These are phyloP conservation scores for Talaromyces rugulosus DNA, from an alignment of 2,329 filamentous ascomycete genomes.

Conservation along the genomic window DNA sequence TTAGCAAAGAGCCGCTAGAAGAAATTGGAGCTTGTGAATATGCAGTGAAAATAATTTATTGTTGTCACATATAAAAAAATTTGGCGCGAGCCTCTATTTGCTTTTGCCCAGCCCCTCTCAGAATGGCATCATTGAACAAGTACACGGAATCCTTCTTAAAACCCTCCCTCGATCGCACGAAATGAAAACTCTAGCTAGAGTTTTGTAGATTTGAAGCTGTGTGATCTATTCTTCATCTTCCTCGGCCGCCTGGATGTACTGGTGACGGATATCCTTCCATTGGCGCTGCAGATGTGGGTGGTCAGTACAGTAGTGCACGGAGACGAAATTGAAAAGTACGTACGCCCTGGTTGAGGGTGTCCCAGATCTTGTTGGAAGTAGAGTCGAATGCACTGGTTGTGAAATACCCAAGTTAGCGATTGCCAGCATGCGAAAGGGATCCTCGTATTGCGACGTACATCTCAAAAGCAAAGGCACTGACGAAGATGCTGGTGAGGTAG, in stretches of 20 bases:
- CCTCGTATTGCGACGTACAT: conserved; percentile 61
- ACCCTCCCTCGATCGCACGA: background rate
- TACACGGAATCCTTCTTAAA: background rate
- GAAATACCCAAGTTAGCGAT: background rate
- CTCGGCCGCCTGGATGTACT: conserved; percentile 70
- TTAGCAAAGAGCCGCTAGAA: background rate
- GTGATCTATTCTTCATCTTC: conserved; percentile 50
- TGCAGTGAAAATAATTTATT: background rate
- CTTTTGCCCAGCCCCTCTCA: background rate
- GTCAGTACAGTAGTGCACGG: conserved; percentile 13
- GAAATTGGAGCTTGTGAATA: background rate
- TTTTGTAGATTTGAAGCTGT: background rate
- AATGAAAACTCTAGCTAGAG: background rate
- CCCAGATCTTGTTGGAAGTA: conserved; percentile 81
- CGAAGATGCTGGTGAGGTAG: conserved; percentile 85
- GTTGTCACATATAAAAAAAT: background rate
- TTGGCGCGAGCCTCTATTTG: background rate
- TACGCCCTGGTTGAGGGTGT: conserved; percentile 87
- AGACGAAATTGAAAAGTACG: conserved; percentile 36
- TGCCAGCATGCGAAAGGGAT: conserved; percentile 5
- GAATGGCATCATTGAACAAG: background rate
- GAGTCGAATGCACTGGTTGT: conserved; percentile 71
- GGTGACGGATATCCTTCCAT: conserved; percentile 99
- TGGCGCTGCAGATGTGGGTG: conserved; percentile 63
- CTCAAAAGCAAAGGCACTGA: conserved; percentile 83